phyloP scores from a whole-genome alignment of 805 yeast species.

The Teunomyces kruisii region DNA sequence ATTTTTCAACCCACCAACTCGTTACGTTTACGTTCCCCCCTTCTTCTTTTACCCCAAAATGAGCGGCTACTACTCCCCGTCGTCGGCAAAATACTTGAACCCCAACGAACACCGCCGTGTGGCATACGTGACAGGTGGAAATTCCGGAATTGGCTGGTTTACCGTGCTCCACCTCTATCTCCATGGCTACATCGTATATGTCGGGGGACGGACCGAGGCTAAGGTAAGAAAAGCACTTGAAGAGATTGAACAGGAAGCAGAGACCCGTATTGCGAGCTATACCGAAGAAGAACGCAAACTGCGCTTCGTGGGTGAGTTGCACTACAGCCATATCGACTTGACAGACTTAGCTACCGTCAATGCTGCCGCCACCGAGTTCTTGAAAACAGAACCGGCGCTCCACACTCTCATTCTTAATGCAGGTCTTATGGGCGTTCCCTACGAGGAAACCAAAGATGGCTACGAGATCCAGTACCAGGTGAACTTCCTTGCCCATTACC shows the following conservation, averaged over 20 bases:
- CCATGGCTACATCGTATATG: constrained; percentile 39
- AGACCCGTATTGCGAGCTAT: constrained; percentile 13
- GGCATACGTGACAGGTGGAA: constrained; percentile 41
- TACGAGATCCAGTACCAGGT: constrained; percentile 44
- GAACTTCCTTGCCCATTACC: constrained; percentile 34
- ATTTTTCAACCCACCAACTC: background rate
- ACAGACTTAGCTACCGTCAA: constrained; percentile 32
- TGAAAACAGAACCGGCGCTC: constrained; percentile 22
- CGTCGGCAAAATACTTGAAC: constrained; percentile 26
- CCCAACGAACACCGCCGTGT: constrained; percentile 27
- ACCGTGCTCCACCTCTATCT: constrained; percentile 39
- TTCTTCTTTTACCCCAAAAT: background rate
- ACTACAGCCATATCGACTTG: constrained; percentile 56
- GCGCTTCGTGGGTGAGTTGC: constrained; percentile 47
- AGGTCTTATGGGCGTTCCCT: constrained; percentile 42
- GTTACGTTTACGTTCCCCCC: background rate
- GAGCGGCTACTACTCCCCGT: constrained; percentile 24
- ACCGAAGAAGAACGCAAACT: background rate
- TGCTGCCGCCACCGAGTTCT: constrained; percentile 25
- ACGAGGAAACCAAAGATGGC: constrained; percentile 33
- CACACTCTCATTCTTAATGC: constrained; percentile 41
- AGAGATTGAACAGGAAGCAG: constrained; percentile 34
- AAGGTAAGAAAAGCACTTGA: constrained; percentile 33
- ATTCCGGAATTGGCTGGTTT: constrained; percentile 42
- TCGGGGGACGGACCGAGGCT: constrained; percentile 34